Percentiles rank a stretch among this genome's conserved stretches.
Conservation (phyloP, 2,329 filamentous ascomycete species). For the Fusarium xylarioides region DNA sequence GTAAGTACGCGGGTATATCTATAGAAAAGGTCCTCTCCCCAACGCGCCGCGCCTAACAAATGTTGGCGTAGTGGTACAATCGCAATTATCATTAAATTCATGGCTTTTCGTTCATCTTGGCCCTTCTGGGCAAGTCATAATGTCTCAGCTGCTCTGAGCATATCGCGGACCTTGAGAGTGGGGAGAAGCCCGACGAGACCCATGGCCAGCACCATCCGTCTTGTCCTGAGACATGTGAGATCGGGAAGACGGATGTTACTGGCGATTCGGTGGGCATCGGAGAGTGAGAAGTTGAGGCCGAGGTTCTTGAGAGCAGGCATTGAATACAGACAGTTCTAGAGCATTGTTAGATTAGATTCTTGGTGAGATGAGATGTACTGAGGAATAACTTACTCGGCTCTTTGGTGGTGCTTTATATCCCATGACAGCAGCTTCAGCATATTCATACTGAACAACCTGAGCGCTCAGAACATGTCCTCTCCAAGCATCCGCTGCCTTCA, state of each 20-base stretch:
- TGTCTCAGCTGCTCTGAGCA: constrained; percentile 27
- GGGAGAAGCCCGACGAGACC: constrained; percentile 45
- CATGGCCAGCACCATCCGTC: constrained; percentile 44
- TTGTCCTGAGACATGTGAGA: constrained; percentile 41
- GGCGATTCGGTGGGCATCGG: constrained; percentile 23
- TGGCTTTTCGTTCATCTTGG: neutral
- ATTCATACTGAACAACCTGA: constrained; percentile 41
- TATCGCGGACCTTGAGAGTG: constrained; percentile 33
- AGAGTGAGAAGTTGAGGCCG: constrained; percentile 34
- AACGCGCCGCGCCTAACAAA: constrained; percentile 19
- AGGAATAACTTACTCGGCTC: constrained; percentile 28
- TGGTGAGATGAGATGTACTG: neutral
- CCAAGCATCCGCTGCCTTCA: constrained; percentile 55
- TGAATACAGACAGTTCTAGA: constrained; percentile 32
- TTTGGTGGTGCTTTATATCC: constrained; percentile 4
- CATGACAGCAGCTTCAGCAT: constrained; percentile 12
- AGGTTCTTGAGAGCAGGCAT: constrained; percentile 28
- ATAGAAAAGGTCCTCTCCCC: constrained; percentile 39
- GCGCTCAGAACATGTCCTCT: constrained; percentile 46
- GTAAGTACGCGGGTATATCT: constrained; percentile 40
- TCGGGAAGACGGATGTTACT: constrained; percentile 38
- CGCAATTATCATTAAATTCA: constrained; percentile 28
- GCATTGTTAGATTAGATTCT: neutral
- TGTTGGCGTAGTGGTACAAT: constrained; percentile 21
- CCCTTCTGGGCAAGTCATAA: constrained; percentile 35